These are phyloP conservation scores for Sporothrix pallida DNA, from an alignment of 2,329 filamentous ascomycete species.

Conservation along the genomic window DNA sequence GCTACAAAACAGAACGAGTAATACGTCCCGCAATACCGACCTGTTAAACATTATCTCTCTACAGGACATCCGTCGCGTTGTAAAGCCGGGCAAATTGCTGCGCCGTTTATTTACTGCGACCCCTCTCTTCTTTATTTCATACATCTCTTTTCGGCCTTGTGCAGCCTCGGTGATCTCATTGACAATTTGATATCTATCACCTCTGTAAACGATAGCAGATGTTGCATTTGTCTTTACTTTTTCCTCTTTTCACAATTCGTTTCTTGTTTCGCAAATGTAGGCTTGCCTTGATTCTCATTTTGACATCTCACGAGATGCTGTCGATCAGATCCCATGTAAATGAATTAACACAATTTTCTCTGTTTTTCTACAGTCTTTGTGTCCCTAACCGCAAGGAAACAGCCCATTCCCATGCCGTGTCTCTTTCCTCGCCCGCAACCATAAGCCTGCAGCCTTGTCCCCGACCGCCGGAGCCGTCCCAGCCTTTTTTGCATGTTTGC, in stretches of 20 bases:
- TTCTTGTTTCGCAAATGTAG: slow-evolving; percentile 12
- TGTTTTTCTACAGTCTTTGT: neutral
- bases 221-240: neutral
- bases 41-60: no score
- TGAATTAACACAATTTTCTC: neutral
- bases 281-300: slow-evolving; percentile 4
- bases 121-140: neutral
- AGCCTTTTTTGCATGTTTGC: neutral
- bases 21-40: no score
- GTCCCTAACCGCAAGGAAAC: neutral
- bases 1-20: no score
- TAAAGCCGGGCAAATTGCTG: neutral
- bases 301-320: neutral
- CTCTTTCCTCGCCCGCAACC: neutral
- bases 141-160: slow-evolving; percentile 26
- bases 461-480: slow-evolving; percentile 4
- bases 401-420: neutral
- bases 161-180: slow-evolving; percentile 25
- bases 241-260: neutral
- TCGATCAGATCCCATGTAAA: neutral
- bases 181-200: neutral
- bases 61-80: neutral
- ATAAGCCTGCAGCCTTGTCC: slow-evolving; percentile 26
- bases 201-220: no score
- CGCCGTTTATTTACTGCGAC: neutral